phyloP scores from a whole-genome alignment of 108 stramenopile species.

The Cylindrotheca fusiformis region DNA sequence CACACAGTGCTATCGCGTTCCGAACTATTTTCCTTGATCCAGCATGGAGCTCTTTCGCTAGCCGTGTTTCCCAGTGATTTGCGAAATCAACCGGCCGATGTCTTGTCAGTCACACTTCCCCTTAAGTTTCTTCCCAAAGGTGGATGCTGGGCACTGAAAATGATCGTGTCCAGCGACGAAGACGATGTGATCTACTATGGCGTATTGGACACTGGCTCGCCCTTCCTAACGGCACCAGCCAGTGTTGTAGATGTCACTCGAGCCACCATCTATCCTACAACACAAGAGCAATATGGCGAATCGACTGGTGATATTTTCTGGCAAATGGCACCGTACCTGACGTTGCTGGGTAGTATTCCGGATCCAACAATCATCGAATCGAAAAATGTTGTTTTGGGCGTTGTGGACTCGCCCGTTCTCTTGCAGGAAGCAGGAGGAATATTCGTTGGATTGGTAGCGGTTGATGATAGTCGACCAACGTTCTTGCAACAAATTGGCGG shows the following conservation, averaged over 20 bases:
- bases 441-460: constrained; percentile 52
- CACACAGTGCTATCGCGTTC: too few species aligned
- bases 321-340: not conserved
- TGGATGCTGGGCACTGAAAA: not conserved
- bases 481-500: constrained; percentile 45
- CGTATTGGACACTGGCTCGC: constrained; percentile 65
- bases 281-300: constrained; percentile 33
- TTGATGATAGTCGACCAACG: constrained; percentile 58
- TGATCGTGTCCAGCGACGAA: not conserved
- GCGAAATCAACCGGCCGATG: not conserved
- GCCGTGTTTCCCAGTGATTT: too few species aligned
- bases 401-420: constrained; percentile 32
- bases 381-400: constrained; percentile 25
- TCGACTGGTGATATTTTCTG: not conserved
- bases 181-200: constrained; percentile 25
- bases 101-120: not conserved
- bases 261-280: not conserved
- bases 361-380: constrained; percentile 1
- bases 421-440: constrained; percentile 56
- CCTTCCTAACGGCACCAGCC: constrained; percentile 51
- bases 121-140: not conserved
- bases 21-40: too few species aligned
- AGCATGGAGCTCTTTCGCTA: too few species aligned
- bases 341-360: not conserved
- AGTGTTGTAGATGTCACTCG: not conserved